Base-by-base conservation (phyloP, 306 rosid genomes). In the Sindora glabra region DNA sequence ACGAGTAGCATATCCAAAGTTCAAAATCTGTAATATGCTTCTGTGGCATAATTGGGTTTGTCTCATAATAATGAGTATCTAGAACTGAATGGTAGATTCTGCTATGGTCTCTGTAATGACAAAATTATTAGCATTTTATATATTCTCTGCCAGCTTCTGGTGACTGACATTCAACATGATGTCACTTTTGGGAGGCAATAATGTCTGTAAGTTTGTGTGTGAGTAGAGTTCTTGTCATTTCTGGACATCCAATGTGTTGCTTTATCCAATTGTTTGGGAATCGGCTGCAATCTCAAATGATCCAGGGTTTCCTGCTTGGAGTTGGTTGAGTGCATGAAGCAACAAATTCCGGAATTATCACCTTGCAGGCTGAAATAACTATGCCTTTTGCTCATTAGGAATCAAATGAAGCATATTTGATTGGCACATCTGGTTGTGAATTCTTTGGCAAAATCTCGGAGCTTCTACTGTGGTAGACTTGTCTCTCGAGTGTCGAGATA, bases 91-190 rank as follows among this genome's bases (percentile, higher is more conserved):
- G 29, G 34, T 68, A 14, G 71, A 36, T 47, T 67, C 68, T 5
- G 42, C 32, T 29, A 21, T 48, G 48, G 70, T 48, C 24, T 50
- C 55, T 64, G 56, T 83, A 77, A 69, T 74, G 72, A 57, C 62
- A 49, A 60, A 64, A n/a, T 48, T 65, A 42, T 64, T 59, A 39
- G 77, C 18, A 18, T 71, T 66, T 37, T 69, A 50, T 56, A n/a
- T n/a, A 19, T 66, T 65, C 56, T n/a, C 72, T 70, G 67, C 73
- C 61, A 52, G 79, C 74, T 73, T 74, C 65, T 16, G 59, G 78
- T 72, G 88, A 71, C 69, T 60, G 86, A 81, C 34, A 64, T 54
- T 65, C 64, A 51, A 40, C 68, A 42, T 70, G 77, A 84, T 68
- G 81, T 77, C 74, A 73, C 81, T 77, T 63, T 62, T 58, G 44